Evolutionary conservation across 1,284 basidiomycete species (phyloP).

Genomic region (Pyrrhoderma noxium): DNA sequence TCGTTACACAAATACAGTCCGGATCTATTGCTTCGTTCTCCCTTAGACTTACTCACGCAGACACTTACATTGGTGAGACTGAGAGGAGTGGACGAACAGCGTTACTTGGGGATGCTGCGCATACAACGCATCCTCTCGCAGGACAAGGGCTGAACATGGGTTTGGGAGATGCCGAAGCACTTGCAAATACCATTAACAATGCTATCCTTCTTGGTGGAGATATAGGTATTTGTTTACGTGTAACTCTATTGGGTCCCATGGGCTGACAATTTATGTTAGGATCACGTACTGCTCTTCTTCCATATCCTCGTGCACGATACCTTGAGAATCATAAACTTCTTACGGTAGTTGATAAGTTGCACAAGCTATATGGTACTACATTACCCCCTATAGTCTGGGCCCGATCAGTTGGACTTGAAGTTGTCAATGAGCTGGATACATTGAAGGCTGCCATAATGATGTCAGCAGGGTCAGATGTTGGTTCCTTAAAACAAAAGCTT

Average conservation of each 20-base stretch:
- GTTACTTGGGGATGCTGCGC: slow-evolving; percentile 93
- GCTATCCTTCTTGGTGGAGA: slow-evolving; percentile 64
- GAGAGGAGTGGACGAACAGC: slow-evolving; percentile 60
- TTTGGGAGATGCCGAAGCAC: slow-evolving; percentile 73
- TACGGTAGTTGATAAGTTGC: slow-evolving; percentile 79
- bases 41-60: slow-evolving; percentile 81
- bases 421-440: slow-evolving; percentile 80
- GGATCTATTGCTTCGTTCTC: slow-evolving; percentile 89
- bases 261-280: slow-evolving; percentile 29
- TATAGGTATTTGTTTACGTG: slow-evolving; percentile 47
- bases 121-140: slow-evolving; percentile 93
- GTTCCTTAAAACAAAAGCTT: slow-evolving; percentile 5
- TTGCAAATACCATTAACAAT: slow-evolving; percentile 55
- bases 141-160: slow-evolving; percentile 96
- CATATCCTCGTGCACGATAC: slow-evolving; percentile 78
- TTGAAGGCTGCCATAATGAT: slow-evolving; percentile 82
- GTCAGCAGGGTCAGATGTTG: slow-evolving; percentile 52
- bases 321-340: slow-evolving; percentile 81
- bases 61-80: slow-evolving; percentile 76
- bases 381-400: slow-evolving; percentile 73
- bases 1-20: slow-evolving; percentile 64
- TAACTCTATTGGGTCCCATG: not conserved
- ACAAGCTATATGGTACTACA: slow-evolving; percentile 73
- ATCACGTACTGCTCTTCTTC: slow-evolving; percentile 67
- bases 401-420: slow-evolving; percentile 81